Evolutionary conservation across 2,329 filamentous ascomycete species (phyloP).

Genomic region (Hypoxylon sp.): DNA sequence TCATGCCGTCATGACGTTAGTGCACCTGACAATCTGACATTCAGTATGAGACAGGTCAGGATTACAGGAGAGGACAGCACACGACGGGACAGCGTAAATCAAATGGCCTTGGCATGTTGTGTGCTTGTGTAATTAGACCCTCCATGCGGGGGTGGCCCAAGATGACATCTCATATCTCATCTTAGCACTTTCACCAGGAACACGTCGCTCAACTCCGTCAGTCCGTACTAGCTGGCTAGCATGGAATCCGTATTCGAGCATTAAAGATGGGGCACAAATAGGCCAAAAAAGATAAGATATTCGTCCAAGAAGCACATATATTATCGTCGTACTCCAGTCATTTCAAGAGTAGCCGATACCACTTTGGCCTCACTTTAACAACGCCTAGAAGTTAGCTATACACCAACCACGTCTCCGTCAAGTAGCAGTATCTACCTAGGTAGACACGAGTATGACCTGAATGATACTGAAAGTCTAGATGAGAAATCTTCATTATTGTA

Average conservation of each 20-base stretch:
- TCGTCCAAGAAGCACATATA: not conserved
- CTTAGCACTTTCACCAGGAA: not conserved
- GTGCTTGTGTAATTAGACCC: conserved; percentile 8
- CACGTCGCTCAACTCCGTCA: not conserved
- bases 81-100: not conserved
- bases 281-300: not conserved
- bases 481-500: too few relatives aligned
- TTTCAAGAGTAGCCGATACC: not conserved
- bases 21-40: not conserved
- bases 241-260: conserved; percentile 1
- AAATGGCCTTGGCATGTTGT: not conserved
- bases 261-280: conserved; percentile 2
- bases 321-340: not conserved
- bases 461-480: not conserved
- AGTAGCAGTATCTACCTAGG: too few relatives aligned
- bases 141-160: conserved; percentile 5
- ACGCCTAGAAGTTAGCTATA: not conserved
- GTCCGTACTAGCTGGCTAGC: not conserved
- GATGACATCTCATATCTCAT: conserved; percentile 17
- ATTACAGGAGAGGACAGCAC: not conserved
- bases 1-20: not conserved
- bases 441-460: too few relatives aligned
- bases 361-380: not conserved
- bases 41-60: not conserved
- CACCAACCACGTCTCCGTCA: not conserved